phyloP scores from a whole-genome alignment of 2,329 filamentous ascomycete genomes.

The Fusarium napiforme region DNA sequence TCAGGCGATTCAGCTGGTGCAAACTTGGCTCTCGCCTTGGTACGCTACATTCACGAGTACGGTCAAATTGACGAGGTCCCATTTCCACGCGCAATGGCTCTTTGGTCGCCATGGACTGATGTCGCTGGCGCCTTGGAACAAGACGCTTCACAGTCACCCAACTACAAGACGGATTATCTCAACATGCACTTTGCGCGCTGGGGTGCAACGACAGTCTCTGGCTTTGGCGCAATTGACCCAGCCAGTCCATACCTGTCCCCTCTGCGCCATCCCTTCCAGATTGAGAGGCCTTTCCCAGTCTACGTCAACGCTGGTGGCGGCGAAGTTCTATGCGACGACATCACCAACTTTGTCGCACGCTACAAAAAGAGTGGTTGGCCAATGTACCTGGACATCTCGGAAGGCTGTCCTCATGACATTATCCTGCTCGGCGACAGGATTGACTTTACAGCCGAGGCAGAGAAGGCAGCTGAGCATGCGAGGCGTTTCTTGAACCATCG shows the following conservation, averaged over 20 bases:
- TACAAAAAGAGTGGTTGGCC: constrained; percentile 33
- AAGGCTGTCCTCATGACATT: constrained; percentile 36
- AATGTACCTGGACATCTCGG: constrained; percentile 26
- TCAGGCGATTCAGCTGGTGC: constrained; percentile 38
- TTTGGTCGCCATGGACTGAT: constrained; percentile 40
- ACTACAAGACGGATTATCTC: constrained; percentile 38
- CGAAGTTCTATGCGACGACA: constrained; percentile 35
- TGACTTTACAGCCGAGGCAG: constrained; percentile 29
- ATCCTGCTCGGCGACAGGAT: constrained; percentile 27
- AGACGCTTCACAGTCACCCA: constrained; percentile 24
- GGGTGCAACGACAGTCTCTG: constrained; percentile 33
- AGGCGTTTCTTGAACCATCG: constrained; percentile 17
- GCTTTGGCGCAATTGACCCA: constrained; percentile 21
- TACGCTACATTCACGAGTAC: constrained; percentile 35
- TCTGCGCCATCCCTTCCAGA: constrained; percentile 29
- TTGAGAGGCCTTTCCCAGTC: constrained; percentile 10
- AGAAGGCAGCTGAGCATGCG: constrained; percentile 27
- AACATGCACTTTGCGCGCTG: constrained; percentile 33
- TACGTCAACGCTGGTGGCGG: constrained; percentile 30
- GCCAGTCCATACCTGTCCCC: constrained; percentile 32
- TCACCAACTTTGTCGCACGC: constrained; percentile 22
- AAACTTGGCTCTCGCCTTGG: constrained; percentile 27
- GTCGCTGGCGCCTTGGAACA: constrained; percentile 31
- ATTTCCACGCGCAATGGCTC: constrained; percentile 24
- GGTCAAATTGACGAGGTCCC: constrained; percentile 25